Evolutionary conservation across 176 grass and related monocot species (phyloP).

Genomic region (Carex myosuroides): DNA sequence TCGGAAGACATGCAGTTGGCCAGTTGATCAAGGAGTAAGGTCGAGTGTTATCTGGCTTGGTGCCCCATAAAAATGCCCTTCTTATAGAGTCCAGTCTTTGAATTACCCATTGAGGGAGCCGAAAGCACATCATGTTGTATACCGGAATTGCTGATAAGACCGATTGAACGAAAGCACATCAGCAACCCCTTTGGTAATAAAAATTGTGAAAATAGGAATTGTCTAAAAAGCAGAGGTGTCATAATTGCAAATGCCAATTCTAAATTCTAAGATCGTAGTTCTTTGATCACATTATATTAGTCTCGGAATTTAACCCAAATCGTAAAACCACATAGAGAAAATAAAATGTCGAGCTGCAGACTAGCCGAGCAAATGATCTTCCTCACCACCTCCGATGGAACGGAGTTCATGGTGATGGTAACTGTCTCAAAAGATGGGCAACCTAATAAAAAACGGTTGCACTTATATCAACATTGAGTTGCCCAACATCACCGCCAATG

Average conservation of each 20-base stretch:
- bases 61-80: too few species aligned
- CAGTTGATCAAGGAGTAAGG: too few species aligned
- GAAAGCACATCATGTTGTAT: too few species aligned
- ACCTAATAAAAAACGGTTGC: slow-evolving; percentile 22
- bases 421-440: slow-evolving; percentile 13
- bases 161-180: too few species aligned
- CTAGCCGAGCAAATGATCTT: neutral
- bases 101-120: too few species aligned
- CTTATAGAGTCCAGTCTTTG: too few species aligned
- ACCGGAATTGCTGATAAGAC: too few species aligned
- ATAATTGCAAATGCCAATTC: neutral
- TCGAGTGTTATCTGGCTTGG: too few species aligned
- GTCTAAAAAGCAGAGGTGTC: neutral
- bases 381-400: slow-evolving; percentile 19
- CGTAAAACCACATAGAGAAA: neutral
- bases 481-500: slow-evolving; percentile 6
- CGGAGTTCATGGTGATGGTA: slow-evolving; percentile 19
- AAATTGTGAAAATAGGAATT: neutral
- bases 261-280: neutral
- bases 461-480: neutral
- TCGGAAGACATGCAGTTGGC: too few species aligned
- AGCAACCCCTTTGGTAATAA: too few species aligned
- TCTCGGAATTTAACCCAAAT: neutral
- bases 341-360: neutral
- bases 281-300: neutral